These are phyloP conservation scores for Echites panduratus DNA, from an alignment of 257 asterid species.

Conservation along the genomic window DNA sequence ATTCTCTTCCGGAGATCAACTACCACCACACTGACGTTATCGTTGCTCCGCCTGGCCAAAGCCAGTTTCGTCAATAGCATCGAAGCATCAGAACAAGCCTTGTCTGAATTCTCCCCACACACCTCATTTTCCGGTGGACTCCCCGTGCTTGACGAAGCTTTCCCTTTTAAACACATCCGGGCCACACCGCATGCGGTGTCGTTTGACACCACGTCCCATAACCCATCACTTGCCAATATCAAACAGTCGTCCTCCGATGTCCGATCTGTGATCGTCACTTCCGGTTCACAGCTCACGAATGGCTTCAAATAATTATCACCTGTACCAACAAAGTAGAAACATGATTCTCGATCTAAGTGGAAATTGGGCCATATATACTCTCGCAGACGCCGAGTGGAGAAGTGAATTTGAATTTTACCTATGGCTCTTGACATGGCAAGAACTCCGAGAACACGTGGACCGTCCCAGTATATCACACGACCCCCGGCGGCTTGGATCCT, in stretches of 20 bases:
- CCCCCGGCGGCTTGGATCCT: conserved; percentile 80
- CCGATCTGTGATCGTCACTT: conserved; percentile 57
- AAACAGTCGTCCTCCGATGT: conserved; percentile 56
- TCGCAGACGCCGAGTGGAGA: neutral
- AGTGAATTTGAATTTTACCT: conserved; percentile 24
- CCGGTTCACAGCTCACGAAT: conserved; percentile 64
- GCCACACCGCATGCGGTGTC: conserved; percentile 65
- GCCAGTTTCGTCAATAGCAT: conserved; percentile 61
- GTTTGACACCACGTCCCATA: conserved; percentile 80
- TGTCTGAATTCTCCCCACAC: conserved; percentile 20
- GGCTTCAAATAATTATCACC: conserved; percentile 78
- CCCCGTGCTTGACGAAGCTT: neutral
- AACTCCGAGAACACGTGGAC: conserved; percentile 74
- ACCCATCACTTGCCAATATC: conserved; percentile 73
- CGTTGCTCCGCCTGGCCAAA: conserved; percentile 55
- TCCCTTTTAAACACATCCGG: conserved; percentile 47
- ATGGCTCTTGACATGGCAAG: conserved; percentile 92
- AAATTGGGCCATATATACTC: neutral
- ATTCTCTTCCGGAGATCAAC: conserved; percentile 39
- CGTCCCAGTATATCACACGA: conserved; percentile 69
- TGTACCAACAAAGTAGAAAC: neutral
- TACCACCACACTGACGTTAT: conserved; percentile 64
- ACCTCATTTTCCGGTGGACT: conserved; percentile 10
- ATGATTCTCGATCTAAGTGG: neutral
- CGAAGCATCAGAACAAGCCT: conserved; percentile 56